These are phyloP conservation scores for Lojkania enalia DNA, from an alignment of 2,329 filamentous ascomycete genomes.

Conservation along the genomic window DNA sequence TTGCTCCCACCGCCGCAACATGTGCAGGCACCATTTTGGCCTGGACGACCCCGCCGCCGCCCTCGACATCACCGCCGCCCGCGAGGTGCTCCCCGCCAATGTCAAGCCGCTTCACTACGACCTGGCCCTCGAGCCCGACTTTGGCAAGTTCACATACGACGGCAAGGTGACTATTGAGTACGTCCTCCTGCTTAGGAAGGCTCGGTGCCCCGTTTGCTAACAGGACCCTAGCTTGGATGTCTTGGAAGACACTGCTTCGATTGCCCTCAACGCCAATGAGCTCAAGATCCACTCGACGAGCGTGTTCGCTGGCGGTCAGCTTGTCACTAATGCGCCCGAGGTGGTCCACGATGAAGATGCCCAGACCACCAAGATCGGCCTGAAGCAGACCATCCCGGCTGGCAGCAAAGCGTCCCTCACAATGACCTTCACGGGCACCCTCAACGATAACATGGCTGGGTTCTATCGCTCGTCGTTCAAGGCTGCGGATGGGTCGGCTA, in stretches of 20 bases:
- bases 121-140: constrained; percentile 86
- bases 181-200: constrained; percentile 23
- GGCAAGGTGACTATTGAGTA: constrained; percentile 82
- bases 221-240: constrained; percentile 67
- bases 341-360: constrained; percentile 75
- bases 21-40: constrained; percentile 68
- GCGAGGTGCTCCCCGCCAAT: constrained; percentile 88
- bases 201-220: constrained; percentile 20
- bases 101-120: constrained; percentile 93
- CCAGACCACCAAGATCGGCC: constrained; percentile 80
- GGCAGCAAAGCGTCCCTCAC: constrained; percentile 77
- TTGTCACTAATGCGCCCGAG: constrained; percentile 64
- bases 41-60: constrained; percentile 59
- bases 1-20: constrained; percentile 76
- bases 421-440: constrained; percentile 74
- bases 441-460: constrained; percentile 96
- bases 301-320: constrained; percentile 63
- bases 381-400: constrained; percentile 67
- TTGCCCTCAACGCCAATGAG: constrained; percentile 86
- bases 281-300: constrained; percentile 78
- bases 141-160: constrained; percentile 83
- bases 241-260: constrained; percentile 77
- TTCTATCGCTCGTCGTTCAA: constrained; percentile 98
- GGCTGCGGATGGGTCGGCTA: constrained; percentile 73
- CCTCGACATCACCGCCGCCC: constrained; percentile 64